Base-by-base conservation (phyloP, 208 protist species). In the Hexamita inflata region DNA sequence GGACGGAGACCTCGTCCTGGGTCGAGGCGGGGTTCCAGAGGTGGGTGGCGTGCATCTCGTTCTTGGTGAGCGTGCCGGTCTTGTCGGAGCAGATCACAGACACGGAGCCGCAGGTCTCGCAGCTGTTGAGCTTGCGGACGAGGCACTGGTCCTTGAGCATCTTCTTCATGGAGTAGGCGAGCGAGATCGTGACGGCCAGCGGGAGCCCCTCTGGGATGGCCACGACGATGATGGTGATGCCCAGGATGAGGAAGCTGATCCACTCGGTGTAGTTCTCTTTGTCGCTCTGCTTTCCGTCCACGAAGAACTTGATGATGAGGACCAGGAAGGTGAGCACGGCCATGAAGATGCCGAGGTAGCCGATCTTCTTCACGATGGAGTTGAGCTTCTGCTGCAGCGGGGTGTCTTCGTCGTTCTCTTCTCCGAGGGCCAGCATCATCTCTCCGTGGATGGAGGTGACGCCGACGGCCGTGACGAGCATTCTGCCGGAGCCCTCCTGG, bases 81-180 rank as follows among this genome's bases (percentile, higher is more conserved):
- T 98, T 98, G 82, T 95, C 92, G 13, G 84, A 90, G 82, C 90
- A 94, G 60, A 95, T 87, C 41, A 88, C 82, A 30, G 90, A 93
- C 0, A 88, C 88, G 0, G 89, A 85, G 35, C 91, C 91, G 91
- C 94, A 94, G 1, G 92, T 94, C 83, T 95, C 92, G 83, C 92
- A 96, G 7, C 93, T 89, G 28, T 81, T 82, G 53, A 98, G 87
- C 40, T 90, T 87, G 64, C 94, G 86, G 1, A 98, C 94, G n/a
- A 97, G 87, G 83, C 95, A 95, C 74, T 96, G 92, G 68, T 97
- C 93, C n/a, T 94, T 88, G 70, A 95, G 87, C 94, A 98, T 97
- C 81, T 95, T 92, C 66, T 81, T 85, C 87, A 96, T 93, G 39
- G 89, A 92, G 85, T 94, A 97, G 41, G 93, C 92, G 4, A 97